A percentile compares a stretch with the other conserved stretches of the same genome.
Evolutionary conservation across 306 rosid genomes (phyloP).

Genomic region (Luffa aegyptiaca): DNA sequence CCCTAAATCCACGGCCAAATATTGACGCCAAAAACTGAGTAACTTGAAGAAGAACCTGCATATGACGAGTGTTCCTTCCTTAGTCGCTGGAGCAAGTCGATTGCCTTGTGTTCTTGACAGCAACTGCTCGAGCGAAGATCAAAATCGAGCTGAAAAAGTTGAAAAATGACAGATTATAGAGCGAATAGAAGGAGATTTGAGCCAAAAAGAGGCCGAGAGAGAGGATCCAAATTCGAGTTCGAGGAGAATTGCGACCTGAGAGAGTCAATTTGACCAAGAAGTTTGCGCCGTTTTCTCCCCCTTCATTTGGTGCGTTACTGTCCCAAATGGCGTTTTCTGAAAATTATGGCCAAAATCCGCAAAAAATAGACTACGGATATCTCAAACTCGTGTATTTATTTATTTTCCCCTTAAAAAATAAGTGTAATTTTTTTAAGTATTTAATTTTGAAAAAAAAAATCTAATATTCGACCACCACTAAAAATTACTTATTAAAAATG

Average conservation of each 20-base stretch:
- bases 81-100: background rate
- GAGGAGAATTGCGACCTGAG: background rate
- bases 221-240: background rate
- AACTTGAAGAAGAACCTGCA: background rate
- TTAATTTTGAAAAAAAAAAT: too few species aligned
- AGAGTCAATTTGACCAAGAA: conserved; percentile 1
- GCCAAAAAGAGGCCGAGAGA: background rate
- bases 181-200: background rate
- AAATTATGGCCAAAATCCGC: background rate
- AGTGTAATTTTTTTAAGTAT: too few species aligned
- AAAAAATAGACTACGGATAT: too few species aligned
- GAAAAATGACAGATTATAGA: background rate
- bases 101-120: background rate
- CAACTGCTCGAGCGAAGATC: background rate
- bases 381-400: too few species aligned
- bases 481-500: too few species aligned
- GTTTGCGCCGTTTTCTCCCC: conserved; percentile 2
- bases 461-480: too few species aligned
- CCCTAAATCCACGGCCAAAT: conserved; percentile 3
- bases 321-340: background rate
- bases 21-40: background rate
- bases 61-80: background rate
- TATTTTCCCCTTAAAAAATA: too few species aligned
- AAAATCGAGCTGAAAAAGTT: background rate
- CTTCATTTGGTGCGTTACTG: background rate